Percentiles rank a stretch among this genome's conserved stretches.
These are phyloP conservation scores for Byssothecium circinans DNA, from an alignment of 2,329 filamentous ascomycete genomes.

Conservation along the genomic window DNA sequence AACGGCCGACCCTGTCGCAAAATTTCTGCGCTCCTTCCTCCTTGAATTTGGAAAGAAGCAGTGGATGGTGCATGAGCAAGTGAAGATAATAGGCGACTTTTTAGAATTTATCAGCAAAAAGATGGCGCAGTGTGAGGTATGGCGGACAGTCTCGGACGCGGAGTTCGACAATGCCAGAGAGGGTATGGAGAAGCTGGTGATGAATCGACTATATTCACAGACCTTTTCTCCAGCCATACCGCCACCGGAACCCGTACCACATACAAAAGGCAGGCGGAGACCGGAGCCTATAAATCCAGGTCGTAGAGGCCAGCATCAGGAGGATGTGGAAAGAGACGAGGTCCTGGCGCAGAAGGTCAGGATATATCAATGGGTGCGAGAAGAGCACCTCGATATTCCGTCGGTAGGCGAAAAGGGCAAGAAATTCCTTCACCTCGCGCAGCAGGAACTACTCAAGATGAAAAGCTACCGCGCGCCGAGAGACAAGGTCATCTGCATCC, in stretches of 20 bases:
- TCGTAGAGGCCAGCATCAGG: conserved; percentile 92
- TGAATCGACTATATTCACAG: conserved; percentile 94
- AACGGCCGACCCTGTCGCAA: conserved; percentile 95
- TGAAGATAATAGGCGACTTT: conserved; percentile 98
- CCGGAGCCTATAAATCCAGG: conserved; percentile 66
- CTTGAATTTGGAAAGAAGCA: conserved; percentile 95
- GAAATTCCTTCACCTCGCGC: conserved; percentile 84
- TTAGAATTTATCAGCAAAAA: conserved; percentile 96
- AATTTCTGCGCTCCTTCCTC: conserved; percentile 92
- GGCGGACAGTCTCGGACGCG: conserved; percentile 91
- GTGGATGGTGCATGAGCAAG: conserved; percentile 99
- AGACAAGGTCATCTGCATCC: conserved; percentile 96
- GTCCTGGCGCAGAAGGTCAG: conserved; percentile 95
- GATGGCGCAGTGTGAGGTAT: conserved; percentile 96
- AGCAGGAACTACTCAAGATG: conserved; percentile 94
- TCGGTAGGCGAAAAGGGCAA: conserved; percentile 81
- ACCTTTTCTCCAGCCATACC: conserved; percentile 95
- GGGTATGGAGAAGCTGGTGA: conserved; percentile 99
- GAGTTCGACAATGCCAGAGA: conserved; percentile 98
- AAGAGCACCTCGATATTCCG: conserved; percentile 91
- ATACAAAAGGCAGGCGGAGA: conserved; percentile 68
- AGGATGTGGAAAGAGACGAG: conserved; percentile 95
- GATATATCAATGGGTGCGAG: conserved; percentile 92
- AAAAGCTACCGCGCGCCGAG: conserved; percentile 94
- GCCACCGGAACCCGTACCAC: conserved; percentile 73